Conservation (phyloP, 495 filamentous ascomycete species). For the Echria macrotheca region DNA sequence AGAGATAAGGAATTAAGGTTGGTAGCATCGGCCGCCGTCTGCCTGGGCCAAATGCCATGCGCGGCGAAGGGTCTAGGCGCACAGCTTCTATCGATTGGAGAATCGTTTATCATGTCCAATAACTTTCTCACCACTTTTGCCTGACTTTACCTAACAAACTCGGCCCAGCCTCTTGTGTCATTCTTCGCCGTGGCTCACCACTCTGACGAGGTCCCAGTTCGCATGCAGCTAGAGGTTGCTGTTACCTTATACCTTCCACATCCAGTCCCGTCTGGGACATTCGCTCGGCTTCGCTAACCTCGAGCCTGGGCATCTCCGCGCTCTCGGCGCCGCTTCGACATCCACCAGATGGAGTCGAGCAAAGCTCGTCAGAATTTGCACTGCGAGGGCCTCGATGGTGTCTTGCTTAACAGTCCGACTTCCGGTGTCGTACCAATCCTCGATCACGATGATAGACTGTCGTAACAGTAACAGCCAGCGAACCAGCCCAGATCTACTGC, state of each 20-base stretch:
- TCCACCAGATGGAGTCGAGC: too few species aligned
- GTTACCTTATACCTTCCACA: constrained; percentile 32
- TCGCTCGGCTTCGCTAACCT: background rate
- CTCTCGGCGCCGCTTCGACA: background rate
- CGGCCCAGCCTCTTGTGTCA: background rate
- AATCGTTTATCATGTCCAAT: constrained; percentile 7
- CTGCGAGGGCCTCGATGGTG: too few species aligned
- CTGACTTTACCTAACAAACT: background rate
- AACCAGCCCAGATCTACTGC: too few species aligned
- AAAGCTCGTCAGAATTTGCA: too few species aligned
- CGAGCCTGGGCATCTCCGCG: background rate
- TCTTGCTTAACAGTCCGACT: too few species aligned
- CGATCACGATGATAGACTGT: too few species aligned
- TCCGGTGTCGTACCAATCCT: too few species aligned
- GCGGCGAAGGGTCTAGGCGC: background rate
- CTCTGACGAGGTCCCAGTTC: constrained; percentile 17
- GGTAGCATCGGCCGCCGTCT: background rate
- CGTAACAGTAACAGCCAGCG: too few species aligned
- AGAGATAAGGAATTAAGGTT: background rate
- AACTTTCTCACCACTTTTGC: constrained; percentile 8
- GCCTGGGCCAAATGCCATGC: background rate
- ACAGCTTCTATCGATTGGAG: background rate
- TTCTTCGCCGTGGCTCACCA: background rate
- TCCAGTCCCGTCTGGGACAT: constrained; percentile 15
- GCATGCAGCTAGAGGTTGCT: constrained; percentile 31